Evolutionary conservation across 2,329 filamentous ascomycete species (phyloP).

Genomic region (Neonectria magnoliae): DNA sequence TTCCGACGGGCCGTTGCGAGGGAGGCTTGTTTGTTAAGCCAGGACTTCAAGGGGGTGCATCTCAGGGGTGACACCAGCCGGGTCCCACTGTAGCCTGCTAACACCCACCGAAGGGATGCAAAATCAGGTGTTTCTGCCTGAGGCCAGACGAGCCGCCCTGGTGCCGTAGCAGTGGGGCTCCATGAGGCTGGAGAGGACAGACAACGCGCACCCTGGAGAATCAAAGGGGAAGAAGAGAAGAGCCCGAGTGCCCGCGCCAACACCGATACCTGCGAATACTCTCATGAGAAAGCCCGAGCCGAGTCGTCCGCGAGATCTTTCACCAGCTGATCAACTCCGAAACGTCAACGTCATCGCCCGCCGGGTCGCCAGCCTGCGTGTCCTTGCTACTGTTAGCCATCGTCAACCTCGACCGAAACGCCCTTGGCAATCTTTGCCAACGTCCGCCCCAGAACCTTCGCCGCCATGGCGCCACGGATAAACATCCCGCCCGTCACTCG

Average conservation of each 20-base stretch:
- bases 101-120: neutral
- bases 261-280: neutral
- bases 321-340: slow-evolving; percentile 1
- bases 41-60: neutral
- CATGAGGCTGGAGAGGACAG: slow-evolving; percentile 41
- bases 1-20: neutral
- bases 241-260: slow-evolving; percentile 1
- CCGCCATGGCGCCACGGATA: slow-evolving; percentile 80
- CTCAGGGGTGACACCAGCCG: neutral
- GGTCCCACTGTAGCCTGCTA: neutral
- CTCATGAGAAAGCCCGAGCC: slow-evolving; percentile 5
- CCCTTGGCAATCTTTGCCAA: slow-evolving; percentile 9
- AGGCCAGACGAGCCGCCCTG: slow-evolving; percentile 14
- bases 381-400: neutral
- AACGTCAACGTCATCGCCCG: slow-evolving; percentile 4
- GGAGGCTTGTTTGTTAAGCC: neutral
- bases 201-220: slow-evolving; percentile 29
- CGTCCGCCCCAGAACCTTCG: slow-evolving; percentile 20
- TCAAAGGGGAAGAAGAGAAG: slow-evolving; percentile 33
- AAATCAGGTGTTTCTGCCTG: slow-evolving; percentile 28
- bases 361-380: neutral
- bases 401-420: neutral
- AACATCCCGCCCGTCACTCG: slow-evolving; percentile 94
- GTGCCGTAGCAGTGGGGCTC: slow-evolving; percentile 19
- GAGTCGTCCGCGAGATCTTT: slow-evolving; percentile 3